Base-by-base conservation (phyloP, 345 rosid genomes). In the Xanthoceras sorbifolium region DNA sequence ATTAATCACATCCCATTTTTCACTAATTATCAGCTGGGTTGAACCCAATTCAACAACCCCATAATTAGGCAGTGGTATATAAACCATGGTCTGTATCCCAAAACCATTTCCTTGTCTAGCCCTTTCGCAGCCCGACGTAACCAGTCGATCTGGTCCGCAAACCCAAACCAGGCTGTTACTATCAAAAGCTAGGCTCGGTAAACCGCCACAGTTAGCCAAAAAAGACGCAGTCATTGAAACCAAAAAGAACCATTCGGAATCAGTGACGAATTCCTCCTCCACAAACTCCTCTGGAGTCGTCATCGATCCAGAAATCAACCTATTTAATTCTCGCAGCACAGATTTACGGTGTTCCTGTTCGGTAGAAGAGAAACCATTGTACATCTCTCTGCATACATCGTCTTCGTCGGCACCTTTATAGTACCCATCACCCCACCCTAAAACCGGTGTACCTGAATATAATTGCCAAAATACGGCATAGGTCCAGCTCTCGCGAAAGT, bases 381-480 rank as follows among this genome's bases (percentile, higher is more conserved):
- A n/a, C n/a, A n/a, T n/a, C n/a, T n/a, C n/a, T n/a, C n/a, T n/a
- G n/a, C n/a, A n/a, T n/a, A n/a, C n/a, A n/a, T n/a, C n/a, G 83
- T 28, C 73, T 63, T 66, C 66, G 50, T 32, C 96, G 54, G 91
- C 97, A 2, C 97, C 98, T 69, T 88, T 93, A 79, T 94, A 96
- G 75, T 92, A 96, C 15, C 97, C 98, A 79, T 94, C 97, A 36
- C 97, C 97, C 98, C 97, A 94, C 0, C 88, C 92, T 6, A 94
- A 83, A 10, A 92, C 82, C 5, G 92, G 61, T 1, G 86, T 62
- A 76, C 88, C 89, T 38, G 92, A 77, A 81, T 82, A 93, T 32
- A 87, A 82, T 81, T 93, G 98, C 98, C 98, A 94, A 80, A 91
- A 94, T 44, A 94, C 91, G 15, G 98, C 98, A 85, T 94, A 93